These are phyloP conservation scores for Postia placenta DNA, from an alignment of 768 basidiomycete genomes.

Conservation along the genomic window DNA sequence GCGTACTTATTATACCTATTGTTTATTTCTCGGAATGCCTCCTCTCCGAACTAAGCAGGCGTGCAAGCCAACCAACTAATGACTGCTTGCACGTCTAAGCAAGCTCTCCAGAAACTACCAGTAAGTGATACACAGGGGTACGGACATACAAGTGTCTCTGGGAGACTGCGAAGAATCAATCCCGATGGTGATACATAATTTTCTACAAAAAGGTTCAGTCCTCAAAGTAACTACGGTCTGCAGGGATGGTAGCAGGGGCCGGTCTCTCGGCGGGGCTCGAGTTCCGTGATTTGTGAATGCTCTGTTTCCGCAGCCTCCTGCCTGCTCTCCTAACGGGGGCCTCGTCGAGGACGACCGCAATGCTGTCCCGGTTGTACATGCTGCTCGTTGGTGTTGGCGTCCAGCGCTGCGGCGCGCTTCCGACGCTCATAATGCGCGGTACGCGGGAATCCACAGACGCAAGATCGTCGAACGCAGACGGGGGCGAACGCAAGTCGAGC, in stretches of 20 bases:
- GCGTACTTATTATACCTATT: slow-evolving; percentile 20
- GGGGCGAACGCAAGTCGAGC: slow-evolving; percentile 3
- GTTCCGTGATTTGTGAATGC: too few relatives aligned
- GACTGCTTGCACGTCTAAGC: neutral
- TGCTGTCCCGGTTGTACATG: slow-evolving; percentile 12
- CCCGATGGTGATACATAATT: too few relatives aligned
- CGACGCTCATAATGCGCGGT: slow-evolving; percentile 12
- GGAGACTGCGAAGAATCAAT: too few relatives aligned
- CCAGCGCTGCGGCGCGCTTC: slow-evolving; percentile 10
- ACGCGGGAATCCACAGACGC: neutral
- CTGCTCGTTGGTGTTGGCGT: slow-evolving; percentile 11
- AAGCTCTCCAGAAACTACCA: neutral
- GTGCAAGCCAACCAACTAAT: too few relatives aligned
- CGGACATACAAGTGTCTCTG: too few relatives aligned
- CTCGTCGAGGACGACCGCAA: slow-evolving; percentile 10
- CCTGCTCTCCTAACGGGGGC: neutral
- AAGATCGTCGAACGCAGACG: slow-evolving; percentile 7
- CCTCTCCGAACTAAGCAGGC: too few relatives aligned
- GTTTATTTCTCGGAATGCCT: slow-evolving; percentile 12
- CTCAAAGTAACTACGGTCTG: neutral
- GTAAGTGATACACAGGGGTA: neutral
- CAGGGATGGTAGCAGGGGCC: too few relatives aligned
- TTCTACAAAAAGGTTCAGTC: neutral
- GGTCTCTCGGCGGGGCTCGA: too few relatives aligned
- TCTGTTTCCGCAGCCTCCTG: neutral